Base-by-base conservation (phyloP, 441 rosid species). In the Gossypium laxum region DNA sequence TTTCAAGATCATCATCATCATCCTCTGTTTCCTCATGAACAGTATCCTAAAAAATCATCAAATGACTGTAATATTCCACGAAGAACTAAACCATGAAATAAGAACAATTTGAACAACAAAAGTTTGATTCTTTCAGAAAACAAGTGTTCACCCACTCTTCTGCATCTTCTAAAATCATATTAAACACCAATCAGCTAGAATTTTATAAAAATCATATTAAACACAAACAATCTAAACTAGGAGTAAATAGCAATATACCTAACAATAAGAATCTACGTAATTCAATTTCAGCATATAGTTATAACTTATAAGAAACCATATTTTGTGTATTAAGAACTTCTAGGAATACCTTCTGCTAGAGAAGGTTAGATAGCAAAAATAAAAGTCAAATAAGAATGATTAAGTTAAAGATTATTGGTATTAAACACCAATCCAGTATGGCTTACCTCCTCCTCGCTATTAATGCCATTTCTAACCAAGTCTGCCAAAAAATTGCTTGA, bases 391-490 rank as follows among this genome's bases (percentile, higher is more conserved):
- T 19, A 34, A 43, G 57, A 70, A 70, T 7, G 15, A 51, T 51
- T 24, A 28, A 18, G 72, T 15, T 24, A 74, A 22, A 48, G 18
- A 73, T 58, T 8, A 63, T 26, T 12, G 71, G 51, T 10, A 45
- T 22, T 10, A 32, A 70, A 30, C n/a, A 66, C 19, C 50, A 64
- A 59, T 5, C 10, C 18, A 61, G 21, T 41, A 66, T 66, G 17
- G 62, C 90, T 84, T 62, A 91, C 97, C 91, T 85, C 84, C 73
- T 80, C 84, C 70, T 75, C 28, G 54, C 80, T 74, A 58, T 75
- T 78, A 79, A 67, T 45, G 71, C 65, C 79, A 74, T 81, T 76
- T 73, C 81, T 74, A 72, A 68, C 65, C 43, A 69, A 60, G 77
- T 83, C 87, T 69, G 85, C 85, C 5, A 54, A 22, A 47, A 86